Base-by-base conservation (phyloP, 208 protist genomes). In the Strigomonas culicis region DNA sequence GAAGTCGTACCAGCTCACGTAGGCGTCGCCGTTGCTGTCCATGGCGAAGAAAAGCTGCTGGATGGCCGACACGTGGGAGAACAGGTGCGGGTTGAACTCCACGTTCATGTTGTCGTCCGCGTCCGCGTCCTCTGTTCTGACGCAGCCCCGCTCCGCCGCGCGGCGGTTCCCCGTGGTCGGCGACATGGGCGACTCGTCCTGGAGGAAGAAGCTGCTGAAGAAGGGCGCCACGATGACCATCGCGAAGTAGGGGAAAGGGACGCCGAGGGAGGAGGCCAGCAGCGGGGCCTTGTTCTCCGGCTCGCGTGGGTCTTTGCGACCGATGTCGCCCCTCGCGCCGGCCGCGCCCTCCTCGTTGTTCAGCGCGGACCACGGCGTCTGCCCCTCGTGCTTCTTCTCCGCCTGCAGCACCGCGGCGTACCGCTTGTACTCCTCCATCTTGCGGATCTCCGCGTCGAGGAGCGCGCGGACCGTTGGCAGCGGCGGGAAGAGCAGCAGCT, bases 1-100 rank as follows among this genome's bases (percentile, higher is more conserved):
- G 31, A 88, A 73, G 30, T 91, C 84, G 57, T 91, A 79, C 84
- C 84, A 91, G 8, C 78, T 79, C 30, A 91, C 72, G 43, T 66
- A 71, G 19, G 74, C 76, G 68, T 88, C 80, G 0, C 52, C 77
- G 56, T 87, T 81, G 41, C 76, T 76, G 77, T 91, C 84, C 68
- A 91, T 80, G 17, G 76, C 41, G 59, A 70, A 68, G 56, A 91
- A 91, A 30, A 91, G 76, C 70, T 79, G 67, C 43, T 78, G 68
- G 31, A 70, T 68, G 30, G 71, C 79, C 43, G 62, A 53, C 36
- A 84, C 64, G 34, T 84, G 75, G 28, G 66, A 68, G 11, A 46
- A 8, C 19, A 36, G 62, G 57, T 39, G 75, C 62, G 50, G 78
- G 49, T 22, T 21, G 19, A 44, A 34, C 7, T n/a, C 7, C n/a